Conservation (phyloP, 2,329 filamentous ascomycete species). For the Aspergillus sclerotialis region DNA sequence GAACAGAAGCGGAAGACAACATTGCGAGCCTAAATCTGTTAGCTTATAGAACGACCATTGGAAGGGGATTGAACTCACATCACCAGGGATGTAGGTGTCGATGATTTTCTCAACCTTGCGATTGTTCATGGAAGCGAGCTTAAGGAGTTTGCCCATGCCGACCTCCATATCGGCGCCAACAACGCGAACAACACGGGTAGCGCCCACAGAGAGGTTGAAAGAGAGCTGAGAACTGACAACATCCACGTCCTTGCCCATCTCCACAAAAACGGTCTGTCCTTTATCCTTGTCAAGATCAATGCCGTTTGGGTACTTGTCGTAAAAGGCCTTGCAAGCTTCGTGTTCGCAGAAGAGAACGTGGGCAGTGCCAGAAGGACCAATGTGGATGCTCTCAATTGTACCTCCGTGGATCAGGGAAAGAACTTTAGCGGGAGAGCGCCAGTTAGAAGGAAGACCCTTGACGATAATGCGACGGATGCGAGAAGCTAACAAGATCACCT, state of each 20-base stretch:
- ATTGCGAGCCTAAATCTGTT: conserved; percentile 27
- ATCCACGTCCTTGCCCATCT: conserved; percentile 33
- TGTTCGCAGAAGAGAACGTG: conserved; percentile 29
- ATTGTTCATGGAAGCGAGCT: conserved; percentile 31
- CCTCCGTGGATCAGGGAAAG: conserved; percentile 34
- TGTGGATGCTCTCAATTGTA: conserved; percentile 25
- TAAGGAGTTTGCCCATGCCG: conserved; percentile 28
- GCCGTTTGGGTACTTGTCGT: conserved; percentile 29
- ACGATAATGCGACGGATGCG: conserved; percentile 27
- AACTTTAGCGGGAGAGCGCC: conserved; percentile 23
- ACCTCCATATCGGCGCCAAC: conserved; percentile 35
- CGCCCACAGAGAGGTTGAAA: conserved; percentile 32
- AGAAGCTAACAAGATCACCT: conserved; percentile 11
- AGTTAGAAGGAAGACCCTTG: conserved; percentile 26
- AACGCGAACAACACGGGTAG: conserved; percentile 41
- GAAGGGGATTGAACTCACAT: conserved; percentile 27
- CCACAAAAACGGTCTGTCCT: conserved; percentile 26
- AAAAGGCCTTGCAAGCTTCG: conserved; percentile 28
- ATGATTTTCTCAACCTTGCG: conserved; percentile 41
- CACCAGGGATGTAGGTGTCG: conserved; percentile 32
- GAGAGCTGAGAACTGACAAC: conserved; percentile 35
- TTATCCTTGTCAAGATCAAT: conserved; percentile 26
- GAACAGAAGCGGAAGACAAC: conserved; percentile 44
- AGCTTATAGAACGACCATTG: conserved; percentile 3
- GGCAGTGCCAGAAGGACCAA: conserved; percentile 17